Evolutionary conservation across 805 yeast species (phyloP), one percentile per base, ranked within the genome.

Genomic region (Dipodascus geniculatus): DNA sequence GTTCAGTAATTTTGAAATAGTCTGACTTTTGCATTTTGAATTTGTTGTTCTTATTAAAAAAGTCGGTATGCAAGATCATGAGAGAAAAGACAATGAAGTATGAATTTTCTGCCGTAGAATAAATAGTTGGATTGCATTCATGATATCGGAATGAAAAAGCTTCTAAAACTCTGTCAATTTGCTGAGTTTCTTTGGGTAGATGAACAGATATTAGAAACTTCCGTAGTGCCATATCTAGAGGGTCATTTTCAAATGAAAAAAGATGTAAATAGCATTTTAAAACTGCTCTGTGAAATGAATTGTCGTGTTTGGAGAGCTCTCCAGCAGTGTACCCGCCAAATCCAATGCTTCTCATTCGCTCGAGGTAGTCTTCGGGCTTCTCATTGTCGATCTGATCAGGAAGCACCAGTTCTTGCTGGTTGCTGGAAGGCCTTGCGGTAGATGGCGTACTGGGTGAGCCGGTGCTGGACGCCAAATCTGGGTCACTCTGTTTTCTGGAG

Each of bases 21-120:
- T 84, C 89, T 2, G 71, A 65, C 60, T 76, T 81, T 8, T 80
- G 67, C 86, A 85, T 83, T 64, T 85, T 85, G 53, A 70, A 74
- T 60, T 77, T 80, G 66, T 85, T 84, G 63, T 77, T 81, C 19
- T 75, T 74, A 66, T 85, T 85, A 68, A 82, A 85, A 55, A 72
- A 76, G 62, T 85, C 93, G 0, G 93, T 85, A 63, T 85, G 91
- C 33, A 85, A 68, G 75, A 85, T 81, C 50, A 85, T 71, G 44
- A 85, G 65, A 1, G 88, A 81, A 61, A 81, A 85, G 1, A 80
- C 73, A 9, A 83, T 62, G 49, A 82, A 77, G 61, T 83, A 82
- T 6, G 83, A 78, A 48, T 80, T 79, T 54, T 82, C 85, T 1
- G 60, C 59, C 17, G 65, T 62, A n/a, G 62, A 52, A 33, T 71